Conservation (phyloP, 78 protist genomes). For the Bigelowiella natans region DNA sequence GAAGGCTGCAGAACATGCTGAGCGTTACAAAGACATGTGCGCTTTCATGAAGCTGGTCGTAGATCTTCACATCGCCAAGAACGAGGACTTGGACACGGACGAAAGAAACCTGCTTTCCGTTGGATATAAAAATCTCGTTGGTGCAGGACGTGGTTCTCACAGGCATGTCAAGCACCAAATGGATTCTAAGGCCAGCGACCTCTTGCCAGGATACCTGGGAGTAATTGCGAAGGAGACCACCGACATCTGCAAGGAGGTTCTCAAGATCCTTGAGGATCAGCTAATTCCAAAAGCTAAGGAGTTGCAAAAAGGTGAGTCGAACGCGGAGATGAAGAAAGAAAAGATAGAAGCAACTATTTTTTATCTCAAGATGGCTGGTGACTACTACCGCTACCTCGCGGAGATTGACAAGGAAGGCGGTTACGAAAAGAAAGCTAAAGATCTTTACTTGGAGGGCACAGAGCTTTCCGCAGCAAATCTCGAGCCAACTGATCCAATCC, state of each 20-base stretch:
- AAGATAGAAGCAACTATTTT: neutral
- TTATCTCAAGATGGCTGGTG: constrained; percentile 48
- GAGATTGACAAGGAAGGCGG: neutral
- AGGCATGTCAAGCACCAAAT: neutral
- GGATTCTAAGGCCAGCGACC: neutral
- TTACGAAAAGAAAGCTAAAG: constrained; percentile 16
- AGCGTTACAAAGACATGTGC: constrained; percentile 12
- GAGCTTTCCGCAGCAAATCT: constrained; percentile 62
- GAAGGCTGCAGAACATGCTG: neutral
- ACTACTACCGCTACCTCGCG: constrained; percentile 58
- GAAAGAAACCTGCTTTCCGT: neutral
- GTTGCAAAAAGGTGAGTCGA: neutral
- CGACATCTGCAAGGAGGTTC: neutral
- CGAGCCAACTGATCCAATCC: constrained; percentile 91
- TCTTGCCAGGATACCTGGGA: neutral
- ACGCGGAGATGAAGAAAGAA: neutral
- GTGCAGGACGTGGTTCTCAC: neutral
- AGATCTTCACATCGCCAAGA: neutral
- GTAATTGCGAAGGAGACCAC: neutral
- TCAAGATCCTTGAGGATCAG: neutral
- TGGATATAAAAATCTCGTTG: constrained; percentile 43
- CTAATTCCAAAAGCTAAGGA: neutral
- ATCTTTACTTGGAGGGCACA: constrained; percentile 24
- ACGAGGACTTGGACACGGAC: neutral
- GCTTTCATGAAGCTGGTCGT: neutral